Evolutionary conservation across 1,284 basidiomycete species (phyloP), one percentile per base, ranked within the genome.

Genomic region (Exobasidium rhododendri): DNA sequence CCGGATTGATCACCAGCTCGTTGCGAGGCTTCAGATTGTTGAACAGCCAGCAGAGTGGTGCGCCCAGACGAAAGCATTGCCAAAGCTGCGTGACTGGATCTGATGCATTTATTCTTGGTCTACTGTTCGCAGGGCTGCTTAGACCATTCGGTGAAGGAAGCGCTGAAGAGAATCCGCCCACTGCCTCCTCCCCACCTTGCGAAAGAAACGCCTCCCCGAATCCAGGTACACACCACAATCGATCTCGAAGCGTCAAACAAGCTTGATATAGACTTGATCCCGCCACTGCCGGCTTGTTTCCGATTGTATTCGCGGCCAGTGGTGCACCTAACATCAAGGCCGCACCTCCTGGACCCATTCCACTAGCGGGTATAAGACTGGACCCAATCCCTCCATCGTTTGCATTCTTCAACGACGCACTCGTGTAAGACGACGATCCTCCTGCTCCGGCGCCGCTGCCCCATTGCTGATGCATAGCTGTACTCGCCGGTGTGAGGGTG

Each of bases 1-100:
- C 84, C 58, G 87, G 65, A 22, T 70, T 89, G 61, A 82, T 78
- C 17, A 74, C 66, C 49, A 86, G 85, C 65, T 84, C 83, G 62
- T 85, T 85, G 10, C 84, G 80, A 61, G 85, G 83, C 30, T 89
- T 89, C 62, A 94, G 87, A 75, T 89, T 87, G 82, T 98, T 96
- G 85, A 91, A 94, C 72, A 98, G 88, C 82, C 89, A 93, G 83
- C 92, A 94, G 66, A 98, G 88, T 40, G 94, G 89, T 32, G 91
- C 88, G 65, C 96, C 94, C 47, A 94, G 86, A 40, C 92, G 88
- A 82, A 98, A 90, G 78, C 90, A 87, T 78, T 94, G 91, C 88
- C 93, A 94, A 55, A 97, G 87, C 81, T 94, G 91, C 46, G 90
- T 89, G 72, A 98, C 94, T 32, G 77, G 84, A 74, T 77, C 81